Percentiles rank a stretch among this genome's conserved stretches.
phyloP scores from a whole-genome alignment of 352 stramenopile genomes.

The Pythium phragmiticola region DNA sequence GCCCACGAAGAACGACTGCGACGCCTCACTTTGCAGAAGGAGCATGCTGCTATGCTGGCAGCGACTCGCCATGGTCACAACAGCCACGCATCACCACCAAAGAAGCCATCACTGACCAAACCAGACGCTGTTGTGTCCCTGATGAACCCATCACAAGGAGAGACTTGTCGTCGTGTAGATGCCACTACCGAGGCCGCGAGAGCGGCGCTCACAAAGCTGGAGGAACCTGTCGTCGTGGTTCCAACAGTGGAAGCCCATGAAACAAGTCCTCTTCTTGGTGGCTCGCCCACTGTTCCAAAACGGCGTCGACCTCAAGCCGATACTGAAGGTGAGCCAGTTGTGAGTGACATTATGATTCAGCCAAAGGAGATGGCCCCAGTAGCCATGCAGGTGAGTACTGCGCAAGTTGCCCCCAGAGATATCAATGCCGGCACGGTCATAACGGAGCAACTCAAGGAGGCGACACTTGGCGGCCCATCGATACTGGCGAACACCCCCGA shows the following conservation, averaged over 20 bases:
- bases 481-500: background rate
- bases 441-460: background rate
- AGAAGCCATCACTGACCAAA: constrained; percentile 3
- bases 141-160: background rate
- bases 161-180: background rate
- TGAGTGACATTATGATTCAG: background rate
- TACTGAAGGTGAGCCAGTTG: background rate
- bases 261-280: background rate
- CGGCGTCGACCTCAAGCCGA: background rate
- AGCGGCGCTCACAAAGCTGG: background rate
- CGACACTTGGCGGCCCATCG: background rate
- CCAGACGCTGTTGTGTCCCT: background rate
- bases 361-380: background rate
- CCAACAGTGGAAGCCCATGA: constrained; percentile 12
- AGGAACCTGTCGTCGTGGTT: constrained; percentile 11
- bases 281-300: background rate
- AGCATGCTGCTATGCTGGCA: constrained; percentile 1
- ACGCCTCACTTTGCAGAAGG: constrained; percentile 7
- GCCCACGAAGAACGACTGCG: constrained; percentile 22
- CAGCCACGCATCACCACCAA: background rate
- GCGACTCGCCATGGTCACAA: constrained; percentile 4
- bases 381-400: background rate
- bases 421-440: background rate
- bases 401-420: background rate
- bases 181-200: too few species aligned